Conservation (phyloP, 176 grass and related monocot species). For the Elymus sibiricus region DNA sequence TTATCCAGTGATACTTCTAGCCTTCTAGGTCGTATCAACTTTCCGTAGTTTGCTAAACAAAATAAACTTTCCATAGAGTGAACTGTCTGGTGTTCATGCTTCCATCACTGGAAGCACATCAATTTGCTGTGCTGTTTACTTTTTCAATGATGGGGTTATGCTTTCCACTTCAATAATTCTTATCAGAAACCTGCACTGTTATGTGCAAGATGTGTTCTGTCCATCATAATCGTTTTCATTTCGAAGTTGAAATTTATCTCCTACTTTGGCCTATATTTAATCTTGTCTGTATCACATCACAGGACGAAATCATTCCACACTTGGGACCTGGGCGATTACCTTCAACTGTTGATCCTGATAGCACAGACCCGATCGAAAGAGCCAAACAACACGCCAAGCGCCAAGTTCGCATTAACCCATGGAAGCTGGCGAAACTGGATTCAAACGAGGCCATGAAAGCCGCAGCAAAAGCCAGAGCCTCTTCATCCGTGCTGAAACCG, state of each 20-base stretch:
- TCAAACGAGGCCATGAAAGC: slow-evolving; percentile 84
- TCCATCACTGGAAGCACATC: slow-evolving; percentile 1
- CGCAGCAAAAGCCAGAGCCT: slow-evolving; percentile 88
- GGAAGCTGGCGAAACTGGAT: slow-evolving; percentile 95
- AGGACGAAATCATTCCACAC: slow-evolving; percentile 95
- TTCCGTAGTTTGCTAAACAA: not conserved
- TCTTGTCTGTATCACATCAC: slow-evolving; percentile 20
- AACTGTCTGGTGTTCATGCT: not conserved
- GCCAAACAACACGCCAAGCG: slow-evolving; percentile 56
- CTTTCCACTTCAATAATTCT: slow-evolving; percentile 27
- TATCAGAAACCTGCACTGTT: slow-evolving; percentile 8
- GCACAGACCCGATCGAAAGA: slow-evolving; percentile 51
- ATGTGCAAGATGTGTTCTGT: slow-evolving; percentile 17
- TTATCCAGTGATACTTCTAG: not conserved
- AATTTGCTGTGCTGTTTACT: not conserved
- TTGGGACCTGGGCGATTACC: slow-evolving; percentile 77
- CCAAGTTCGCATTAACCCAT: slow-evolving; percentile 76
- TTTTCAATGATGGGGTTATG: not conserved
- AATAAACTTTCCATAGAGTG: not conserved
- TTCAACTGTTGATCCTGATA: slow-evolving; percentile 93
- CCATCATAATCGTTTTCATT: not conserved
- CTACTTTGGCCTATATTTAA: slow-evolving; percentile 17
- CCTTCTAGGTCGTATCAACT: slow-evolving; percentile 12
- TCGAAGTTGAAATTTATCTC: not conserved
- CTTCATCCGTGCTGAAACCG: slow-evolving; percentile 86